Base-by-base conservation (phyloP, 805 yeast species). In the Candida oleophila region DNA sequence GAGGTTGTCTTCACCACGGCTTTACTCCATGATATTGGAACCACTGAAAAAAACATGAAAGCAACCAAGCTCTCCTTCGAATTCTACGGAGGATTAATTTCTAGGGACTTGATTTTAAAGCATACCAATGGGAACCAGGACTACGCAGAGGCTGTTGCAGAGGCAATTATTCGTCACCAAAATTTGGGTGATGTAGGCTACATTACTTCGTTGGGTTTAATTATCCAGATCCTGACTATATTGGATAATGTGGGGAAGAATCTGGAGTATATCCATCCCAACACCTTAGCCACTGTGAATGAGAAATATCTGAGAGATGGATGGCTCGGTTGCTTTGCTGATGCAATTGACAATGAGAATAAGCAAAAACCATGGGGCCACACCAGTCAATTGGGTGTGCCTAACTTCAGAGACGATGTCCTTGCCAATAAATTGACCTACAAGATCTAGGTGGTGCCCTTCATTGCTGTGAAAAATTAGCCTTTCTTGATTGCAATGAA, bases 111-210 rank as follows among this genome's bases (percentile, higher is more conserved):
- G 44, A 42, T 65, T 1, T 50, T 57, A 42, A 38, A 57, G 39
- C 51, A 54, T n/a, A 51, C 66, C 9, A 40, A 48, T 14, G 55
- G 55, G 14, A 47, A 65, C 44, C 41, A 53, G 33, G 64, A 61
- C 36, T 64, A 52, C 43, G 69, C 71, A 2, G 71, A 65, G 42
- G 71, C 69, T 2, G 69, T 64, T 1, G 46, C 61, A 33, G 71
- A 65, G 51, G 69, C 71, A 7, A 60, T 65, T 21, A 62, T 65
- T 18, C 52, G 71, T 42, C 71, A 65, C 49, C 71, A 65, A 46
- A 68, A 65, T 54, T 53, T 65, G 30, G 71, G 69, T 21, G 60
- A 57, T 7, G 36, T 59, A 2, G 71, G 71, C 5, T 61, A 49
- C 44, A 65, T 65, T 49, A 65, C 71, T 11, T 54, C 65, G 5